Base-by-base conservation (phyloP, 371 early-diverging fungal genomes). In the Amoeboaphelidium occidentale region DNA sequence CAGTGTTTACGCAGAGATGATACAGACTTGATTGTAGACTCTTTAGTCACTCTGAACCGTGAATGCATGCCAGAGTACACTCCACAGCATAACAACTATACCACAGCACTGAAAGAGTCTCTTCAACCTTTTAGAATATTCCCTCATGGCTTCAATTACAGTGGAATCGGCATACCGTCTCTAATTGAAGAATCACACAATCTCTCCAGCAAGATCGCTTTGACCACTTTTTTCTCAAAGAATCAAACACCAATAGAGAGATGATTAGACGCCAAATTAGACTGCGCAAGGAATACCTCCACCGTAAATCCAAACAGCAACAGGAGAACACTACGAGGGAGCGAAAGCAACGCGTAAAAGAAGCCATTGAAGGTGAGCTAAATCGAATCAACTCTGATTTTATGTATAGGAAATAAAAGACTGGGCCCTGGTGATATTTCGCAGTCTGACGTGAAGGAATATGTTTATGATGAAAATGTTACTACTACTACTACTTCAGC, bases 261-360 rank as follows among this genome's bases (percentile, higher is more conserved):
- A 70, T 68, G 87, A 72, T 79, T 54, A 73, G 87, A 42, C 63
- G 85, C 61, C 76, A 86, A 52, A 75, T 79, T 42, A 73, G 88
- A 23, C 69, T 79, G 56, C 74, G 88, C 43, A 59, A 85, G 58
- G 97, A 92, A 68, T 96, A 90, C 56, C 71, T 96, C 22, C 91
- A 90, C 72, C 73, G 80, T 58, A 96, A 96, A 66, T 78, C 87
- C 26, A 69, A 88, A 21, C 92, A 96, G 70, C 61, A 75, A 45
- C 83, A 87, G 62, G 89, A 91, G 28, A 71, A 73, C 52, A 73
- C 77, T 55, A 86, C 81, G 46, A 85, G 73, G 60, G 97, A 96
- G 51, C 66, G 81, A 51, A 91, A 91, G 67, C 88, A 89, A 64
- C 57, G 76, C 60, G 73, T 92, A 57, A 85, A 90, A 63, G 76